A percentile compares a stretch with the other conserved stretches of the same genome.
These are phyloP conservation scores for Arthrinium phaeospermum DNA, from an alignment of 2,329 filamentous ascomycete genomes.

Conservation along the genomic window DNA sequence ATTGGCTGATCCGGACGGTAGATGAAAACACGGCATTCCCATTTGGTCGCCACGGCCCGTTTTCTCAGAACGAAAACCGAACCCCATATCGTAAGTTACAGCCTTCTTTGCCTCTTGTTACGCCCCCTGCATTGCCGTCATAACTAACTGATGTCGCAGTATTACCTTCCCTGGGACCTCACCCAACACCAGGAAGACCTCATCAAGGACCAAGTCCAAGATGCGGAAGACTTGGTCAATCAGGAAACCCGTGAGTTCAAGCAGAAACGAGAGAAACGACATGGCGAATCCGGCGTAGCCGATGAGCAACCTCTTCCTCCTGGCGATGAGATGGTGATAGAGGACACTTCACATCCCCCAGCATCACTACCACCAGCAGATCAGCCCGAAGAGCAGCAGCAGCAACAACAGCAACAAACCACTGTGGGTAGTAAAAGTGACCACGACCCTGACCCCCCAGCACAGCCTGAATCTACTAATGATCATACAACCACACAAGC, in stretches of 20 bases:
- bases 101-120: not conserved
- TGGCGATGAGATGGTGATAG: conserved; percentile 24
- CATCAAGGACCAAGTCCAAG: conserved; percentile 73
- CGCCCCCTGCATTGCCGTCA: conserved; percentile 3
- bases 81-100: conserved; percentile 72
- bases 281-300: conserved; percentile 42
- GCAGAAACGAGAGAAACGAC: conserved; percentile 49
- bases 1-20: conserved; percentile 39
- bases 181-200: conserved; percentile 70
- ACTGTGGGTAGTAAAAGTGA: conserved; percentile 51
- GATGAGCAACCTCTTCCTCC: conserved; percentile 30
- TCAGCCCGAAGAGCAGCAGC: not conserved
- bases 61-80: conserved; percentile 74
- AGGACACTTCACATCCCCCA: conserved; percentile 37
- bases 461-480: conserved; percentile 45
- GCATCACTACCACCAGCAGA: conserved; percentile 29
- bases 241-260: conserved; percentile 70
- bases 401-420: conserved; percentile 33
- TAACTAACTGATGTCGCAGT: conserved; percentile 55
- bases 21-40: conserved; percentile 78
- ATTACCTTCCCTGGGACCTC: conserved; percentile 84
- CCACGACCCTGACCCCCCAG: conserved; percentile 45
- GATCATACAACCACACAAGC: conserved; percentile 33
- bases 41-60: conserved; percentile 72
- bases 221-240: conserved; percentile 67